phyloP scores from a whole-genome alignment of 257 asterid genomes.

The Salvia splendens region DNA sequence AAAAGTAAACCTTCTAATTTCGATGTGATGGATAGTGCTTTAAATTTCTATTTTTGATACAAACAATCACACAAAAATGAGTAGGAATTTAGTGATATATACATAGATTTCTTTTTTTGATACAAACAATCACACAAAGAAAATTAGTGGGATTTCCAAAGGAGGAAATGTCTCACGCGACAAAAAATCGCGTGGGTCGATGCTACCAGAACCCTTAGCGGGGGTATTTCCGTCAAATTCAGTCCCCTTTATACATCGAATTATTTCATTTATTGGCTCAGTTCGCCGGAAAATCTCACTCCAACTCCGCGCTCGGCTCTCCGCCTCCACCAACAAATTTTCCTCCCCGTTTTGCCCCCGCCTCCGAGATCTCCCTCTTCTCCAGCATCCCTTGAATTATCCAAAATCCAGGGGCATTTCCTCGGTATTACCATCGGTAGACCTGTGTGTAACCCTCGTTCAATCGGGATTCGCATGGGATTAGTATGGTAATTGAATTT shows the following conservation, averaged over 20 bases:
- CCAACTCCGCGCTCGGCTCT: conserved; percentile 16
- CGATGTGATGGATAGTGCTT: too few relatives aligned
- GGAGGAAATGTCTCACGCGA: conserved; percentile 25
- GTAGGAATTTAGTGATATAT: too few relatives aligned
- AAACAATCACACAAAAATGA: neutral
- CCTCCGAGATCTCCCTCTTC: conserved; percentile 38
- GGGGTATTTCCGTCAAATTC: conserved; percentile 25
- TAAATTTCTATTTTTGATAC: neutral
- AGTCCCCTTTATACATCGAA: neutral
- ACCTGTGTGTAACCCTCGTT: conserved; percentile 27
- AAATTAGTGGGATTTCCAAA: neutral
- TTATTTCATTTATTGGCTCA: conserved; percentile 22
- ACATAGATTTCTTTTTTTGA: neutral
- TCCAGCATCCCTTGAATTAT: conserved; percentile 1
- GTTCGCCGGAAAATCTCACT: conserved; percentile 24
- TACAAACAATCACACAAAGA: neutral
- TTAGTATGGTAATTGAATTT: conserved; percentile 11
- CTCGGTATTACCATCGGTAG: conserved; percentile 18
- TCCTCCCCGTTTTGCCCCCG: conserved; percentile 40
- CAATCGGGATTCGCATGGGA: conserved; percentile 23
- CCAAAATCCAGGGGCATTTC: conserved; percentile 30
- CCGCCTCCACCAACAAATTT: conserved; percentile 19
- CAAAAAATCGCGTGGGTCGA: conserved; percentile 25
- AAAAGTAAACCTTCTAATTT: too few relatives aligned
- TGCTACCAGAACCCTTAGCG: conserved; percentile 14